Percentiles rank a stretch among this genome's conserved stretches.
Evolutionary conservation across 768 basidiomycete species (phyloP).

Genomic region (Collybiopsis confluens): DNA sequence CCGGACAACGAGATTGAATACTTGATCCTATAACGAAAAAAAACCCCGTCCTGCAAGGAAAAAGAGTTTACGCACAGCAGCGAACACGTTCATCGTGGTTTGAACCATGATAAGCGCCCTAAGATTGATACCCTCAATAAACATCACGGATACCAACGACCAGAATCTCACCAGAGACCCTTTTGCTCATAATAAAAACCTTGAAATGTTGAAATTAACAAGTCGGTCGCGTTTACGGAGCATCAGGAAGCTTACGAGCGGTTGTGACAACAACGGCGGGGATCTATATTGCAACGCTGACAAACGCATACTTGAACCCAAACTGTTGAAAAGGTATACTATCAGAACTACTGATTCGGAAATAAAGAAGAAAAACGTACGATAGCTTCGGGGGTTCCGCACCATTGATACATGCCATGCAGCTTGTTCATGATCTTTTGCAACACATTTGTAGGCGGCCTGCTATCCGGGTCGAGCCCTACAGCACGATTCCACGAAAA

Average conservation of each 20-base stretch:
- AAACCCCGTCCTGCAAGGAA: background rate
- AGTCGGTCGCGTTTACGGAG: background rate
- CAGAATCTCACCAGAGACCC: constrained; percentile 36
- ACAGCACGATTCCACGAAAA: no score
- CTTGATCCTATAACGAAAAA: constrained; percentile 34
- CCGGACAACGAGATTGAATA: constrained; percentile 44
- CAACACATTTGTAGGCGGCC: constrained; percentile 36
- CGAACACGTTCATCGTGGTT: constrained; percentile 51
- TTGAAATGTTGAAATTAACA: constrained; percentile 10
- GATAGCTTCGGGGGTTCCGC: constrained; percentile 34
- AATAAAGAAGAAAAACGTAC: constrained; percentile 18
- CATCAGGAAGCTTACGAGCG: constrained; percentile 30
- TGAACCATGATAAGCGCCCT: constrained; percentile 62
- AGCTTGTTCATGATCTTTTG: constrained; percentile 35
- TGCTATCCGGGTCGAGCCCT: constrained; percentile 45
- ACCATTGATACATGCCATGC: constrained; percentile 33
- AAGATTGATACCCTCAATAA: background rate
- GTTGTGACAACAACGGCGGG: constrained; percentile 37
- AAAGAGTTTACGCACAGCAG: constrained; percentile 22
- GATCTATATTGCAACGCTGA: constrained; percentile 49
- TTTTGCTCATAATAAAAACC: constrained; percentile 41
- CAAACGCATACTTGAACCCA: constrained; percentile 43
- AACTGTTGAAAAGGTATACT: constrained; percentile 26
- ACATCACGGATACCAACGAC: background rate
- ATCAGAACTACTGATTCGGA: background rate